These are phyloP conservation scores for Aureobasidium leucospermi DNA, from an alignment of 2,329 filamentous ascomycete species.

Conservation along the genomic window DNA sequence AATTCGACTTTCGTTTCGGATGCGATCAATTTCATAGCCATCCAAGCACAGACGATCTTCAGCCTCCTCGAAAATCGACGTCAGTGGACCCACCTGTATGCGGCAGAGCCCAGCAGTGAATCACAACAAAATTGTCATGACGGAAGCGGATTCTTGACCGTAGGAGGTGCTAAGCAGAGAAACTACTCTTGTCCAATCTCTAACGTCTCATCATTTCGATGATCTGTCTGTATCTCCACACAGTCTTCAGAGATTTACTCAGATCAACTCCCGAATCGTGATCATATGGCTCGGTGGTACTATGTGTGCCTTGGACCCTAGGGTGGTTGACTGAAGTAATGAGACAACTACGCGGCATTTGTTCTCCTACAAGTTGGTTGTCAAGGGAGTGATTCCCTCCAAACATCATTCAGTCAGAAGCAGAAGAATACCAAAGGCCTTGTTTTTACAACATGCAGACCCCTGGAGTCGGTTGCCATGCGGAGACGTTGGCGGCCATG, in stretches of 20 bases:
- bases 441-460: no score
- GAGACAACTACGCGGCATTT: neutral
- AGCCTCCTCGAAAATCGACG: neutral
- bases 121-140: neutral
- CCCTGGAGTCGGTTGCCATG: no score
- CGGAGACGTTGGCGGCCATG: no score
- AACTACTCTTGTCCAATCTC: neutral
- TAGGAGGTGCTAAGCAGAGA: neutral
- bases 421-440: no score
- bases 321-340: neutral
- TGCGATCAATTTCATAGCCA: neutral
- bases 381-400: no score
- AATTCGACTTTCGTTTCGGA: neutral
- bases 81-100: neutral
- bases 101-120: neutral
- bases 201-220: neutral
- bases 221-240: neutral
- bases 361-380: no score
- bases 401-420: no score
- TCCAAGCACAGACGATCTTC: constrained; percentile 2
- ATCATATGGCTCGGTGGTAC: neutral
- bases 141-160: neutral
- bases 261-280: neutral
- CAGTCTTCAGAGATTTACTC: neutral
- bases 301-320: neutral